Conservation (phyloP, 208 protist genomes). For the Trypanosoma scelopori region DNA sequence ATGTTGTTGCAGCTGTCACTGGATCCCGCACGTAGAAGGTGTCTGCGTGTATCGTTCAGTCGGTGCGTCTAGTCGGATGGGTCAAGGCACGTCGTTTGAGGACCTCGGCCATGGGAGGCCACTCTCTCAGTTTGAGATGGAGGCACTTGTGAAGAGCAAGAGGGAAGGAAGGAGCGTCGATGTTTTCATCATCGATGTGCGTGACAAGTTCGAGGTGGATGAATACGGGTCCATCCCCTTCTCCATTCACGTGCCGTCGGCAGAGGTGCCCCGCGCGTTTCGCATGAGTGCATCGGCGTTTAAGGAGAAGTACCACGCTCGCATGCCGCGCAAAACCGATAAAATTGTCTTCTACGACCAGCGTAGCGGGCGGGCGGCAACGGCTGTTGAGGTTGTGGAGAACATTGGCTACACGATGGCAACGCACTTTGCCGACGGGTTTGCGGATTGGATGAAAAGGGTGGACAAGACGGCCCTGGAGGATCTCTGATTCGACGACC, state of each 20-base stretch:
- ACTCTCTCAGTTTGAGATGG: constrained; percentile 45
- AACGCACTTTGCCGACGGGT: constrained; percentile 36
- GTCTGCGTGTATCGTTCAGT: not conserved
- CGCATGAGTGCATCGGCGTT: constrained; percentile 48
- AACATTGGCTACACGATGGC: constrained; percentile 34
- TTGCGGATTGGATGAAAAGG: constrained; percentile 40
- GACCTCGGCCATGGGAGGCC: constrained; percentile 1
- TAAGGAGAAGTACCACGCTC: constrained; percentile 49
- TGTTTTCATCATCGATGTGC: constrained; percentile 61
- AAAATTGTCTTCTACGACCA: constrained; percentile 57
- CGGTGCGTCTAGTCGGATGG: constrained; percentile 1
- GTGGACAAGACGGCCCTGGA: constrained; percentile 33
- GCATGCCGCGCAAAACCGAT: constrained; percentile 48
- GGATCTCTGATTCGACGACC: constrained; percentile 38
- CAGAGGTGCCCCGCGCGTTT: constrained; percentile 47
- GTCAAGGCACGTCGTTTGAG: constrained; percentile 16
- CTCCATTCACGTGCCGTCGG: constrained; percentile 49
- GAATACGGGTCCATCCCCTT: constrained; percentile 43
- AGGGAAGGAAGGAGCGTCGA: constrained; percentile 33
- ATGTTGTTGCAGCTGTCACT: too few species aligned
- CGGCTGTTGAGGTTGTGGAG: constrained; percentile 31
- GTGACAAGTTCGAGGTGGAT: constrained; percentile 55
- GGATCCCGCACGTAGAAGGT: not conserved
- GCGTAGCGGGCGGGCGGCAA: constrained; percentile 35
- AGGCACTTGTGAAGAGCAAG: constrained; percentile 56